Evolutionary conservation across 2,329 filamentous ascomycete genomes (phyloP), one percentile per base, ranked within the genome.

Genomic region (Venturia nashicola): DNA sequence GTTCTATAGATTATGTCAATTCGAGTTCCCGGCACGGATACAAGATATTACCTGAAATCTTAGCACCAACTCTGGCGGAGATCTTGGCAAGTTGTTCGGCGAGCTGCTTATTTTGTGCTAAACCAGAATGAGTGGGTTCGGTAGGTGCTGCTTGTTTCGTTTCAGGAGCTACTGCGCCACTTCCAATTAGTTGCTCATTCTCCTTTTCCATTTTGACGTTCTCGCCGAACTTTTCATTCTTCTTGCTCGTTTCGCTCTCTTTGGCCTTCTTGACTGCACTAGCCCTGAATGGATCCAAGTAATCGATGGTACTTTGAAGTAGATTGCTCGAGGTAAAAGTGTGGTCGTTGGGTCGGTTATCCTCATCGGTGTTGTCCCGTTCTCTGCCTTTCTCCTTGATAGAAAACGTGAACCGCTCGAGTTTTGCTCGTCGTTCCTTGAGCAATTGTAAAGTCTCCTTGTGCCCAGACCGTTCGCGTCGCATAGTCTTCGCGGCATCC

Each of bases 401-500:
- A 23, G 59, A 27, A 42, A 32, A 27, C 9, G n/a, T 54, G 34
- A 51, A n/a, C n/a, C 27, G 23, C 9, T n/a, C 27, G n/a, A 62
- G 43, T 72, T 73, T 67, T 78, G 76, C 7, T 12, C 34, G 70
- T 71, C 16, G 66, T 67, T 42, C 72, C 60, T 44, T 70, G 65
- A 20, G 68, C 65, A 36, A 46, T 64, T 72, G 62, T 1, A 68
- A 67, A 39, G 63, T 63, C 61, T 72, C 72, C 20, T 14, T 32
- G 57, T 70, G 71, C 39, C 72, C 66, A 27, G 69, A 69, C 64
- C 75, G 75, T 23, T 77, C 68, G 32, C 69, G 66, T n/a, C 81
- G 78, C 65, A 85, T 77, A 9, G 77, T 74, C 54, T 76, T 76
- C 18, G 81, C 77, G 11, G 76, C 69, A 1, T 76, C 75, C 64